A percentile compares a stretch with the other conserved stretches of the same genome.
phyloP scores from a whole-genome alignment of 768 basidiomycete species.

The Chalciporus chontae region DNA sequence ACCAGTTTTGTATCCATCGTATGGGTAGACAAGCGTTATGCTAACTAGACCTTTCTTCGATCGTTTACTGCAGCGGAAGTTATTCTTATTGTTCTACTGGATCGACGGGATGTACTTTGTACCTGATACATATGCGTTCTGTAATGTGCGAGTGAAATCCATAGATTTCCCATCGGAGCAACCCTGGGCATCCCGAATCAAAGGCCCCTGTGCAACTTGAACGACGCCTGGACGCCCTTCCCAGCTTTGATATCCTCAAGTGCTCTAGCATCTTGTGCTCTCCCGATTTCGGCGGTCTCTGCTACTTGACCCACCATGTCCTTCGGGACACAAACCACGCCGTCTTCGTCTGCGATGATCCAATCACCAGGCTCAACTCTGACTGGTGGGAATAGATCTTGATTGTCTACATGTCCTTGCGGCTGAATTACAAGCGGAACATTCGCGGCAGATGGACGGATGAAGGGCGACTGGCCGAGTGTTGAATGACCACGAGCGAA shows the following conservation, averaged over 20 bases:
- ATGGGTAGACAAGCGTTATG: conserved; percentile 6
- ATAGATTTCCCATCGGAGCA: background rate
- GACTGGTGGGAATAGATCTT: conserved; percentile 48
- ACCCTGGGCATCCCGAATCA: no score
- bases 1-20: background rate
- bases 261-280: conserved; percentile 66
- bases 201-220: conserved; percentile 68
- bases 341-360: conserved; percentile 85
- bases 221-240: conserved; percentile 71
- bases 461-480: conserved; percentile 81
- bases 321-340: conserved; percentile 78
- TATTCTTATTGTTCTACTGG: conserved; percentile 20
- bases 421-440: conserved; percentile 51
- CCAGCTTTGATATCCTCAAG: conserved; percentile 75
- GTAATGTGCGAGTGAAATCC: conserved; percentile 15
- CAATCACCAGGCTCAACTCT: conserved; percentile 72
- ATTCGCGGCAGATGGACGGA: conserved; percentile 74
- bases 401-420: conserved; percentile 28
- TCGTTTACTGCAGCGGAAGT: background rate
- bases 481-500: conserved; percentile 82
- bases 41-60: conserved; percentile 4
- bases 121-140: conserved; percentile 16
- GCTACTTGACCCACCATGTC: conserved; percentile 52
- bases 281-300: conserved; percentile 52
- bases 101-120: conserved; percentile 19